A percentile compares a stretch with the other conserved stretches of the same genome.
These are phyloP conservation scores for Gymnopus androsaceus DNA, from an alignment of 1,284 basidiomycete genomes.

Conservation along the genomic window DNA sequence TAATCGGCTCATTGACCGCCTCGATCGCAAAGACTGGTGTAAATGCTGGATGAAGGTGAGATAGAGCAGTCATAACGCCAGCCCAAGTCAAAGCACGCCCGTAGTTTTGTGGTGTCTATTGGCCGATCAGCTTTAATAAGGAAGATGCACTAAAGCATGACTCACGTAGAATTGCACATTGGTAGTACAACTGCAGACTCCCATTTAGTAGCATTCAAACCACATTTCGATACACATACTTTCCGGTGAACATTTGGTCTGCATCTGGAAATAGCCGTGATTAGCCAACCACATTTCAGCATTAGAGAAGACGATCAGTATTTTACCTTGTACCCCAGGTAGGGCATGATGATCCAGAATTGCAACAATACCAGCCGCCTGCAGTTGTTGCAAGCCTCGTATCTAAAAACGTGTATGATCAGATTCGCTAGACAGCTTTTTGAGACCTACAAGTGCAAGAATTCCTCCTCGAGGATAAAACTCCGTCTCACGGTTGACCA, in stretches of 20 bases:
- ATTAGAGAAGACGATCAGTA: no score
- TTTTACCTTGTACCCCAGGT: conserved; percentile 63
- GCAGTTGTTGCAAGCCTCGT: conserved; percentile 59
- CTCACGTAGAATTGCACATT: conserved; percentile 74
- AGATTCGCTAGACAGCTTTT: background rate
- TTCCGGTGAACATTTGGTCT: conserved; percentile 66
- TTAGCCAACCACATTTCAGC: no score
- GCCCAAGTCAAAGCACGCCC: conserved; percentile 76
- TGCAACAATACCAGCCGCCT: conserved; percentile 60
- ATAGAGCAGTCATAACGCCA: conserved; percentile 70
- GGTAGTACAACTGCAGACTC: conserved; percentile 54
- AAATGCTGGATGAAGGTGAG: conserved; percentile 71
- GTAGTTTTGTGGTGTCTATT: conserved; percentile 68
- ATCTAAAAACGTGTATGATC: conserved; percentile 38
- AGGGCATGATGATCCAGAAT: conserved; percentile 79
- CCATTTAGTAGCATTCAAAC: background rate
- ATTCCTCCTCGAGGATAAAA: conserved; percentile 72
- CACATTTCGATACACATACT: conserved; percentile 35
- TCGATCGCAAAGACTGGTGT: conserved; percentile 68
- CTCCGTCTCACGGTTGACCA: conserved; percentile 65
- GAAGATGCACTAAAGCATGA: background rate
- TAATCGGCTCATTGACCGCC: conserved; percentile 76
- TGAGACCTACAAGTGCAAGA: conserved; percentile 49
- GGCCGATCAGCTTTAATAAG: background rate
- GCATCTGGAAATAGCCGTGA: conserved; percentile 42